These are phyloP conservation scores for Spergularia bocconei DNA, from an alignment of 148 eudicot genomes.

Conservation along the genomic window DNA sequence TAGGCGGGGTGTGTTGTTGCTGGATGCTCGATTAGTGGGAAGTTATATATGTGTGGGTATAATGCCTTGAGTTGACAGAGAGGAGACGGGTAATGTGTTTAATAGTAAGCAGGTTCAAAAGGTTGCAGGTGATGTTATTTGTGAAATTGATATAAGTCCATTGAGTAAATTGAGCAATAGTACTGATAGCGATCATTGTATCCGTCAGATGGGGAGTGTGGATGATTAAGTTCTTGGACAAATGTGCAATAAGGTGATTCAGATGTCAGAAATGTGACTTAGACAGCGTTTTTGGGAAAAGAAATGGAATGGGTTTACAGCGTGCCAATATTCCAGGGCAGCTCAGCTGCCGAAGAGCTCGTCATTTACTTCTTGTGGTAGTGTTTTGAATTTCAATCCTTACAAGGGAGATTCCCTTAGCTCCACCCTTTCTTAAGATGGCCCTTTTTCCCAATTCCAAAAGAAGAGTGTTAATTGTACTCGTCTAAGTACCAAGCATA, in stretches of 20 bases:
- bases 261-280: neutral
- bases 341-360: neutral
- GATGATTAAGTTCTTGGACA: neutral
- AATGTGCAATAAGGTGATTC: no score
- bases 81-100: no score
- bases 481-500: no score
- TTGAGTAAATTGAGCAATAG: neutral
- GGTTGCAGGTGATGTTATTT: no score
- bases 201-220: neutral
- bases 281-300: neutral
- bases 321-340: neutral
- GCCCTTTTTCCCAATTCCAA: no score
- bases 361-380: neutral
- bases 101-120: no score
- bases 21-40: neutral
- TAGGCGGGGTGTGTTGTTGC: no score
- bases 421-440: neutral
- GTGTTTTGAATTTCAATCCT: neutral
- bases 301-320: neutral
- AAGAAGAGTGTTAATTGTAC: no score
- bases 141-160: neutral
- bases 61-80: no score
- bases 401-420: neutral
- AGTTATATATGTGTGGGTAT: neutral
- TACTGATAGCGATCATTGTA: no score